These are phyloP conservation scores for Brassica cretica DNA, from an alignment of 345 rosid species.

Conservation along the genomic window DNA sequence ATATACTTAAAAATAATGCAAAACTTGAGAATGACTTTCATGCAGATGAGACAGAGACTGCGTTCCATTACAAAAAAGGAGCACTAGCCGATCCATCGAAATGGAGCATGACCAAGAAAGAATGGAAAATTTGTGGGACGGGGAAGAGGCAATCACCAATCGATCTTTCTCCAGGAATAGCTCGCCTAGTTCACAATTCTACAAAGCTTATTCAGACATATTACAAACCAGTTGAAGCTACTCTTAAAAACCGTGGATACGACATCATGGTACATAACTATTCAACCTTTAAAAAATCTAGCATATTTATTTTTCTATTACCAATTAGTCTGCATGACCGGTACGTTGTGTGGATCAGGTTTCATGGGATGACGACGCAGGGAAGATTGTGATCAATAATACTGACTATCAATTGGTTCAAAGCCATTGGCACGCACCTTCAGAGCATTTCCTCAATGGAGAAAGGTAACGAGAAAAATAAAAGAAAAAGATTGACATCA, in stretches of 20 bases:
- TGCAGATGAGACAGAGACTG: conserved; percentile 25
- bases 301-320: neutral
- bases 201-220: conserved; percentile 31
- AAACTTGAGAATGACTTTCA: neutral
- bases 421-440: conserved; percentile 77
- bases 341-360: conserved; percentile 30
- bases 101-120: conserved; percentile 20
- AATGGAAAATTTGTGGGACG: conserved; percentile 34
- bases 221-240: conserved; percentile 61
- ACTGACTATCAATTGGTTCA: conserved; percentile 51
- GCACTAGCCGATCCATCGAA: conserved; percentile 23
- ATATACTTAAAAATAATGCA: neutral
- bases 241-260: conserved; percentile 61
- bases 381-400: conserved; percentile 49
- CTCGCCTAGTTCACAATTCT: conserved; percentile 22
- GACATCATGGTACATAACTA: conserved; percentile 48
- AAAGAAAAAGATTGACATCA: neutral
- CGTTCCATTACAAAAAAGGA: conserved; percentile 32
- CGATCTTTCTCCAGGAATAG: conserved; percentile 33
- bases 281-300: neutral
- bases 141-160: conserved; percentile 36
- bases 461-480: conserved; percentile 40
- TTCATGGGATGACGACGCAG: conserved; percentile 28
- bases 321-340: conserved; percentile 4
- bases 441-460: conserved; percentile 66